Evolutionary conservation across 2,329 filamentous ascomycete genomes (phyloP).

Genomic region (Claviceps pazoutovae): DNA sequence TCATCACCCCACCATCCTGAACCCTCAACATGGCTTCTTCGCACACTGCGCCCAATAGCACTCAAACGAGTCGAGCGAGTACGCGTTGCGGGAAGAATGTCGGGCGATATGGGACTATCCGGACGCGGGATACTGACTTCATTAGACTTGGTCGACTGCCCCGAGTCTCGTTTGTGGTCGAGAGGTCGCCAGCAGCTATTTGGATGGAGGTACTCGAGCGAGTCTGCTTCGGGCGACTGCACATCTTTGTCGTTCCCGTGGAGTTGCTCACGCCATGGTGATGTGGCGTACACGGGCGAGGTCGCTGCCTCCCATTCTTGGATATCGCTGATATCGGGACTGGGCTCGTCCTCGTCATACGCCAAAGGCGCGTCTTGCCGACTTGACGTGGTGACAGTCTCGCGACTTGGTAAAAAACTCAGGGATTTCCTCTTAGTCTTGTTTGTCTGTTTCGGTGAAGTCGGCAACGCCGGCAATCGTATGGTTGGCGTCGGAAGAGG

Average conservation of each 20-base stretch:
- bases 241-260: background rate
- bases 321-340: constrained; percentile 26
- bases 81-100: constrained; percentile 16
- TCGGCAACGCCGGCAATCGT: constrained; percentile 3
- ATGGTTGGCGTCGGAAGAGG: constrained; percentile 3
- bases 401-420: constrained; percentile 1
- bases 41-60: constrained; percentile 16
- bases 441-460: too few species aligned
- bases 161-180: background rate
- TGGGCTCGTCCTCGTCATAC: constrained; percentile 16
- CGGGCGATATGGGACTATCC: constrained; percentile 26
- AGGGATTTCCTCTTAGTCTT: background rate
- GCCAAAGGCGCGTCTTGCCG: constrained; percentile 13
- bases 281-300: constrained; percentile 1
- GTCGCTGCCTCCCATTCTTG: constrained; percentile 17
- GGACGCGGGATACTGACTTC: constrained; percentile 23
- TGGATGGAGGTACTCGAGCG: constrained; percentile 2
- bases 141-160: constrained; percentile 1
- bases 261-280: background rate
- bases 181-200: constrained; percentile 1
- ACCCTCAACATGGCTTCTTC: constrained; percentile 11
- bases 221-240: constrained; percentile 8
- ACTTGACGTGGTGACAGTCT: constrained; percentile 9
- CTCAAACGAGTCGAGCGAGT: constrained; percentile 26
- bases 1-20: constrained; percentile 29